Conservation (phyloP, 2,329 filamentous ascomycete genomes). For the Ramularia endophylla region DNA sequence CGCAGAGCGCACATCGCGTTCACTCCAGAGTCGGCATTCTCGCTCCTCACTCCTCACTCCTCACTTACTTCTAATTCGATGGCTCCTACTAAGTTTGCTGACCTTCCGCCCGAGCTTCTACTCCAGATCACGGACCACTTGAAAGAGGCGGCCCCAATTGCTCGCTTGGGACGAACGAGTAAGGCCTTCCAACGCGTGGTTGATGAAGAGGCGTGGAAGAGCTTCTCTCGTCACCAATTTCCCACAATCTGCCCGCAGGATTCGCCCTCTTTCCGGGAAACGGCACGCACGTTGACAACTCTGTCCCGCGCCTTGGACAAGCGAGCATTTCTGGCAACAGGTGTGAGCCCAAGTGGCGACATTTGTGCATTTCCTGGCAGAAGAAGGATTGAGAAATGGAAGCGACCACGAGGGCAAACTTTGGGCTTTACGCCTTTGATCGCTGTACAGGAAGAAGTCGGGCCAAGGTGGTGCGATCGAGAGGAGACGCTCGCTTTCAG, state of each 20-base stretch:
- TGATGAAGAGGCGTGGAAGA: slow-evolving; percentile 41
- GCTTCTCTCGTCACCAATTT: slow-evolving; percentile 45
- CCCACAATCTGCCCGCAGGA: slow-evolving; percentile 33
- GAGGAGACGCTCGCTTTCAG: slow-evolving; percentile 56
- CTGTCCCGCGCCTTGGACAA: slow-evolving; percentile 53
- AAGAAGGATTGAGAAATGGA: slow-evolving; percentile 32
- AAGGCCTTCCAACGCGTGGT: slow-evolving; percentile 42
- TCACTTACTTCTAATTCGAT: too few species aligned
- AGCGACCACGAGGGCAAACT: slow-evolving; percentile 42
- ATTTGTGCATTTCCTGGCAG: slow-evolving; percentile 28
- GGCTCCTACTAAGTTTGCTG: slow-evolving; percentile 21
- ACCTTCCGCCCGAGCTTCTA: slow-evolving; percentile 36
- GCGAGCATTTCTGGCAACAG: slow-evolving; percentile 50
- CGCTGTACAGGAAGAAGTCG: slow-evolving; percentile 26
- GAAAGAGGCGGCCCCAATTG: slow-evolving; percentile 41
- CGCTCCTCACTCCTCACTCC: too few species aligned
- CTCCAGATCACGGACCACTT: slow-evolving; percentile 35
- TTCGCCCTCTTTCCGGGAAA: slow-evolving; percentile 43
- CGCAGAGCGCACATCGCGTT: too few species aligned
- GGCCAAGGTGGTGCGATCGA: slow-evolving; percentile 40
- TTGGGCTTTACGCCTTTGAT: slow-evolving; percentile 53
- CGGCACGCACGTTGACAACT: slow-evolving; percentile 50
- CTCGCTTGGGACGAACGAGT: slow-evolving; percentile 42
- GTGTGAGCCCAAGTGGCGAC: slow-evolving; percentile 40
- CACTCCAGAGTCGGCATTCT: too few species aligned